Percentiles rank a stretch among this genome's conserved stretches.
Evolutionary conservation across 305 asterid genomes (phyloP).

Genomic region (Solanum hybrid): DNA sequence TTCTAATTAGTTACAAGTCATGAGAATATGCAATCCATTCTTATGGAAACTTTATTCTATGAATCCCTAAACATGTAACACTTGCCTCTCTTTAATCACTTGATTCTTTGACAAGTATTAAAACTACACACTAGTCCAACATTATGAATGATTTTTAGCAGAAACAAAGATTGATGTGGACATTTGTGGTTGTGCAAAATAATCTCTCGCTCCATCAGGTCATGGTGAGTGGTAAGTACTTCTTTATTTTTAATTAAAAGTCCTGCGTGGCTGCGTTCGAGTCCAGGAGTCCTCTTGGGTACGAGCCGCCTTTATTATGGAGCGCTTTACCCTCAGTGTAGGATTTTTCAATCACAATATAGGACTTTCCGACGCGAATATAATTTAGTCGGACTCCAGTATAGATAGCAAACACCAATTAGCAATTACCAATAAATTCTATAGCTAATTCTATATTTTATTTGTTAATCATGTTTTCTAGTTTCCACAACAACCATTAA

Average conservation of each 20-base stretch:
- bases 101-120: not conserved
- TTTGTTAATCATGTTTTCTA: not conserved
- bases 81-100: not conserved
- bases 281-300: not conserved
- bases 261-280: too few species aligned
- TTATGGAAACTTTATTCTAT: not conserved
- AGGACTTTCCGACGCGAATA: too few species aligned
- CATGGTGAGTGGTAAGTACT: not conserved
- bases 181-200: not conserved
- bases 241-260: not conserved
- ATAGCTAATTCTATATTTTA: not conserved
- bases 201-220: not conserved
- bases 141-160: not conserved
- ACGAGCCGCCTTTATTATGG: too few species aligned
- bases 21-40: not conserved
- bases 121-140: not conserved
- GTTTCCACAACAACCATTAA: not conserved
- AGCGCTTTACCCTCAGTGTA: not conserved
- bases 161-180: not conserved
- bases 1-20: not conserved
- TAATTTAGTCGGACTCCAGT: too few species aligned
- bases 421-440: too few species aligned
- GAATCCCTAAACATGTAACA: not conserved
- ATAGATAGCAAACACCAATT: too few species aligned
- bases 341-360: not conserved